Percentiles rank a stretch among this genome's conserved stretches.
Evolutionary conservation across 495 filamentous ascomycete genomes (phyloP).

Genomic region (Podospora tetraspora): DNA sequence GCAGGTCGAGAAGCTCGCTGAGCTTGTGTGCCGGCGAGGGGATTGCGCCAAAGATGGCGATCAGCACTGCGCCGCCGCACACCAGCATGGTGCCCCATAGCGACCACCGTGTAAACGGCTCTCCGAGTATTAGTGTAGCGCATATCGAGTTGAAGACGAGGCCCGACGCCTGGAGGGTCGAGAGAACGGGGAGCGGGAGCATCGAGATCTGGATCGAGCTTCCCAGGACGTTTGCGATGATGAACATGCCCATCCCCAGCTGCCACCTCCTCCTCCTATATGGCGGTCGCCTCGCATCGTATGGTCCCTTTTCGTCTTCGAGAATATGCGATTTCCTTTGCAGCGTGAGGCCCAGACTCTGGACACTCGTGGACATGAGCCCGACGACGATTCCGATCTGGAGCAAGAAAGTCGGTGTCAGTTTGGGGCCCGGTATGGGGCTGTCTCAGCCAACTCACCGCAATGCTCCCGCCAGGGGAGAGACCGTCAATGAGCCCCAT

Average conservation of each 20-base stretch:
- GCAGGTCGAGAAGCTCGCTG: slow-evolving; percentile 69
- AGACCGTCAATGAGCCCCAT: slow-evolving; percentile 78
- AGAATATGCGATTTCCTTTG: slow-evolving; percentile 98
- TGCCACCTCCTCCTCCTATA: slow-evolving; percentile 94
- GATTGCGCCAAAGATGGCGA: slow-evolving; percentile 90
- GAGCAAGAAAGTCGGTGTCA: slow-evolving; percentile 17
- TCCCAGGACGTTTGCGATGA: slow-evolving; percentile 87
- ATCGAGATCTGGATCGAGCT: slow-evolving; percentile 98
- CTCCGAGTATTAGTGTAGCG: slow-evolving; percentile 85
- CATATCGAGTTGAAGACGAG: slow-evolving; percentile 98
- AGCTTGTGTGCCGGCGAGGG: slow-evolving; percentile 91
- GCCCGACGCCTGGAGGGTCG: slow-evolving; percentile 91
- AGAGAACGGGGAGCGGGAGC: slow-evolving; percentile 88
- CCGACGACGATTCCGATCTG: slow-evolving; percentile 92
- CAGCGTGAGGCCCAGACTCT: slow-evolving; percentile 92
- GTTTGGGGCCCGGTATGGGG: not conserved
- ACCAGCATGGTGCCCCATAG: slow-evolving; percentile 85
- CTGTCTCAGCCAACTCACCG: slow-evolving; percentile 52
- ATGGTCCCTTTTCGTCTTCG: slow-evolving; percentile 85
- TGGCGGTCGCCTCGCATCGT: slow-evolving; percentile 75
- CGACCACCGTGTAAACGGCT: slow-evolving; percentile 90
- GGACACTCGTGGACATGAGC: slow-evolving; percentile 84
- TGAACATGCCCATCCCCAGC: slow-evolving; percentile 95
- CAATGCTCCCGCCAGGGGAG: slow-evolving; percentile 81
- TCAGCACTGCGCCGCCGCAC: slow-evolving; percentile 76